Evolutionary conservation across 176 grass and related monocot genomes (phyloP).

Genomic region (Pontederia crassipes): DNA sequence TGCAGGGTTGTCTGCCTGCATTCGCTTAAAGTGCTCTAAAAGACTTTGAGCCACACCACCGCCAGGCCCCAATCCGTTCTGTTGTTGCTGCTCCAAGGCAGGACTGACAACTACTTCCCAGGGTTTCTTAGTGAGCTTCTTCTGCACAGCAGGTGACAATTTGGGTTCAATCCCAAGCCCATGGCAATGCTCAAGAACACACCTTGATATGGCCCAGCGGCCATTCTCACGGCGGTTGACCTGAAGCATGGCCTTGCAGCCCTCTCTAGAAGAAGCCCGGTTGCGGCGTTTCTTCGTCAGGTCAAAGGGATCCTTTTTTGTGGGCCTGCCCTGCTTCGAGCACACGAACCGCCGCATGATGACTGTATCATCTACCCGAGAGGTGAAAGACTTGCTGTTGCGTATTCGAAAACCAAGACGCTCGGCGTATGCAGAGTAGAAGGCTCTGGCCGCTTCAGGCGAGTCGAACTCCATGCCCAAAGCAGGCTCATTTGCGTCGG

Average conservation of each 20-base stretch:
- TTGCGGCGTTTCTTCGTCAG: conserved; percentile 56
- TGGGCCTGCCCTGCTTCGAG: conserved; percentile 43
- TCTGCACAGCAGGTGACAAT: conserved; percentile 11
- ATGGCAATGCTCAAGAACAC: conserved; percentile 38
- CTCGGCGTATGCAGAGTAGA: conserved; percentile 41
- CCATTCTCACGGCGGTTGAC: conserved; percentile 40
- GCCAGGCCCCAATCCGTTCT: conserved; percentile 33
- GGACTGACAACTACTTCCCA: conserved; percentile 8
- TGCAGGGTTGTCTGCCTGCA: conserved; percentile 44
- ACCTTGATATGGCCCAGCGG: conserved; percentile 37
- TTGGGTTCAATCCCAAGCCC: conserved; percentile 10
- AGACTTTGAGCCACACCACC: conserved; percentile 47
- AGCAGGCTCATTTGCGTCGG: not conserved
- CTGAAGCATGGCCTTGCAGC: conserved; percentile 56
- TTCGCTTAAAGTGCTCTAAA: conserved; percentile 52
- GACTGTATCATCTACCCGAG: conserved; percentile 42
- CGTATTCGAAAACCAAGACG: conserved; percentile 40
- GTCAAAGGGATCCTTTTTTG: conserved; percentile 51
- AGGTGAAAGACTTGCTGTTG: conserved; percentile 63
- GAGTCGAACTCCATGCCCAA: conserved; percentile 44
- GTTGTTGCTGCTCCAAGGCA: not conserved
- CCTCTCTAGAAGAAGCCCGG: conserved; percentile 40
- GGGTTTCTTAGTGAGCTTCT: conserved; percentile 19
- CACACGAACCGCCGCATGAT: conserved; percentile 71
- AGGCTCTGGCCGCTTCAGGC: conserved; percentile 27